phyloP scores from a whole-genome alignment of 2,329 filamentous ascomycete species.

The Talaromyces sp. region DNA sequence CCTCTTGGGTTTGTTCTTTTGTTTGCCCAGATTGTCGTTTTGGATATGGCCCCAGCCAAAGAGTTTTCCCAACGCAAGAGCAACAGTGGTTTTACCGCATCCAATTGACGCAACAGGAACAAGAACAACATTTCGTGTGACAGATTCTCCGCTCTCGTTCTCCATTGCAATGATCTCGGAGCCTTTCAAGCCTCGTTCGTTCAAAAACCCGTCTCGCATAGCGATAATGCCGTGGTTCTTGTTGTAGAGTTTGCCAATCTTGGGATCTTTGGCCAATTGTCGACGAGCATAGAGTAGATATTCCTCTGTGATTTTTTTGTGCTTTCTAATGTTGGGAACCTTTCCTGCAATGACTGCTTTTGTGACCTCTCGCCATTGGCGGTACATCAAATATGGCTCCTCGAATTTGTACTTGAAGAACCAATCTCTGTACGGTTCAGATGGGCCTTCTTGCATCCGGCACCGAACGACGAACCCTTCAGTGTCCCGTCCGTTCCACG shows the following conservation, averaged over 20 bases:
- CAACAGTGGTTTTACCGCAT: conserved; percentile 93
- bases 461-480: conserved; percentile 97
- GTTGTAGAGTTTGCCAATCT: conserved; percentile 66
- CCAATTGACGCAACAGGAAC: conserved; percentile 89
- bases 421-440: conserved; percentile 72
- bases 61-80: conserved; percentile 71
- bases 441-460: conserved; percentile 52
- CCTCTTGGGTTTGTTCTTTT: conserved; percentile 64
- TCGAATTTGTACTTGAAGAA: conserved; percentile 99
- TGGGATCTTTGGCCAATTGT: conserved; percentile 63
- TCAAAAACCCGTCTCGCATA: conserved; percentile 81
- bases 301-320: conserved; percentile 81
- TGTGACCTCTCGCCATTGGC: conserved; percentile 96
- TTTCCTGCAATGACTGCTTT: conserved; percentile 77
- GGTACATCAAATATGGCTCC: conserved; percentile 97
- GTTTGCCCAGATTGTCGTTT: conserved; percentile 89
- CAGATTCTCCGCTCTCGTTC: conserved; percentile 41
- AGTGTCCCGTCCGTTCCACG: conserved; percentile 84
- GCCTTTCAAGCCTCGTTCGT: conserved; percentile 76
- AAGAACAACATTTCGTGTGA: conserved; percentile 68
- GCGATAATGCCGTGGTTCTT: conserved; percentile 93
- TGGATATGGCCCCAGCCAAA: conserved; percentile 92
- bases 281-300: conserved; percentile 78
- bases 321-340: conserved; percentile 75
- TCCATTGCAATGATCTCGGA: conserved; percentile 78